Conservation (phyloP, 73 alveolate species). For the Urostyla sp. region DNA sequence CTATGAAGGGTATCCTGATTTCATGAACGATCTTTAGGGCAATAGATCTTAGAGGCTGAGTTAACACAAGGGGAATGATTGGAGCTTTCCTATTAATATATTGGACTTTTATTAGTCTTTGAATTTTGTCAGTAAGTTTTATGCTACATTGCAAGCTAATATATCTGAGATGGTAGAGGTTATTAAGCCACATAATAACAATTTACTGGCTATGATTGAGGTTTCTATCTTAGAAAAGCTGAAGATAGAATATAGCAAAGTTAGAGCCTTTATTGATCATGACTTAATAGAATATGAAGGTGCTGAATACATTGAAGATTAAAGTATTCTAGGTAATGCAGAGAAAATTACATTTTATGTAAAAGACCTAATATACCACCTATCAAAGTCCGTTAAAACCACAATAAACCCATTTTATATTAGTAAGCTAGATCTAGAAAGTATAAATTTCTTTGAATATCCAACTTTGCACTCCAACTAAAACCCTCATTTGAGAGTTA, state of each 20-base stretch:
- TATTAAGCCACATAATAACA: constrained; percentile 55
- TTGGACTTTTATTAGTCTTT: constrained; percentile 68
- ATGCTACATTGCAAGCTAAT: constrained; percentile 20
- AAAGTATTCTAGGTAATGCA: constrained; percentile 54
- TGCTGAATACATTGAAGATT: constrained; percentile 61
- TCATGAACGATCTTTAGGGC: constrained; percentile 17
- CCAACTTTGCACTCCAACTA: constrained; percentile 6
- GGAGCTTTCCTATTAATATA: constrained; percentile 58
- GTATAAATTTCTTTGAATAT: constrained; percentile 58
- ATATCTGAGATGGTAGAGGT: constrained; percentile 48
- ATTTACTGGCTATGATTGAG: constrained; percentile 34
- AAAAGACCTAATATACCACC: constrained; percentile 52
- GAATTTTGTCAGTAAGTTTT: constrained; percentile 12
- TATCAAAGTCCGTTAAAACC: constrained; percentile 7
- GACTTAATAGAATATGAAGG: constrained; percentile 59
- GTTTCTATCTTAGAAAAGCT: constrained; percentile 41
- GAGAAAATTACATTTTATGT: constrained; percentile 58
- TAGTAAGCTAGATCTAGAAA: constrained; percentile 62
- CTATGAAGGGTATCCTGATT: constrained; percentile 70
- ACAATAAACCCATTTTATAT: constrained; percentile 62
- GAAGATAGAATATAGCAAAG: constrained; percentile 22
- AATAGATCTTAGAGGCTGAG: background rate
- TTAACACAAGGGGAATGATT: constrained; percentile 4
- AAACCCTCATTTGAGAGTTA: background rate
- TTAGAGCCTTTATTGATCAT: constrained; percentile 44